These are phyloP conservation scores for Oryza longistaminata DNA, from an alignment of 176 grass and related monocot species.

Conservation along the genomic window DNA sequence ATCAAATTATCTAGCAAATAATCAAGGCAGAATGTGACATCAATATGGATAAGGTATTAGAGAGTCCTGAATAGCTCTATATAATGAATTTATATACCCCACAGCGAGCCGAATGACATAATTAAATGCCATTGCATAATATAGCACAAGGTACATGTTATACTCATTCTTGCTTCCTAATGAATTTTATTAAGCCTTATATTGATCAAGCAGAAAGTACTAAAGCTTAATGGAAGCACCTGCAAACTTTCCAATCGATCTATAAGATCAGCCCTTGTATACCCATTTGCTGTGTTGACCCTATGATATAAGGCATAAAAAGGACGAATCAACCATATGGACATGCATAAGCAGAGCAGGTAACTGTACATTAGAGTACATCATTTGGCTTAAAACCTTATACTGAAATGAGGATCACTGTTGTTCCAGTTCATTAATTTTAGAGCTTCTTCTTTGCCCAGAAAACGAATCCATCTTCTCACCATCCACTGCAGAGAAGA, in stretches of 20 bases:
- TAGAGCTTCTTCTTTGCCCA: constrained; percentile 79
- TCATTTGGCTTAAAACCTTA: constrained; percentile 61
- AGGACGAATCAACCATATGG: constrained; percentile 27
- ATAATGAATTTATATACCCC: constrained; percentile 28
- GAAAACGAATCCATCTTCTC: constrained; percentile 85
- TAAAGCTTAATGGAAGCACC: constrained; percentile 52
- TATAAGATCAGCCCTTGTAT: constrained; percentile 72
- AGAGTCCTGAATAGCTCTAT: constrained; percentile 15
- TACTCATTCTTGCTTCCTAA: constrained; percentile 4
- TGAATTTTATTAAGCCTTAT: constrained; percentile 8
- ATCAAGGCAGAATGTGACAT: constrained; percentile 15
- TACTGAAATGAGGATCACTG: constrained; percentile 75
- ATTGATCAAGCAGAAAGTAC: constrained; percentile 17
- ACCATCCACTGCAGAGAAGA: constrained; percentile 78
- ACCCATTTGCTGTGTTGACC: constrained; percentile 85
- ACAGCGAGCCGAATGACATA: neutral
- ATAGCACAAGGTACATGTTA: neutral
- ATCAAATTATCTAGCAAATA: constrained; percentile 34
- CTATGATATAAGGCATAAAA: constrained; percentile 43
- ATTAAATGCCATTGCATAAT: neutral
- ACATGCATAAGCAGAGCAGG: constrained; percentile 27
- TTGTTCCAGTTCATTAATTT: constrained; percentile 97
- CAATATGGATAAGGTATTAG: neutral
- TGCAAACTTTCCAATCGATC: constrained; percentile 69
- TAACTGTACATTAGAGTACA: constrained; percentile 14